Evolutionary conservation across 169 alveolate species (phyloP).

Genomic region (Plasmodium cynomolgi): DNA sequence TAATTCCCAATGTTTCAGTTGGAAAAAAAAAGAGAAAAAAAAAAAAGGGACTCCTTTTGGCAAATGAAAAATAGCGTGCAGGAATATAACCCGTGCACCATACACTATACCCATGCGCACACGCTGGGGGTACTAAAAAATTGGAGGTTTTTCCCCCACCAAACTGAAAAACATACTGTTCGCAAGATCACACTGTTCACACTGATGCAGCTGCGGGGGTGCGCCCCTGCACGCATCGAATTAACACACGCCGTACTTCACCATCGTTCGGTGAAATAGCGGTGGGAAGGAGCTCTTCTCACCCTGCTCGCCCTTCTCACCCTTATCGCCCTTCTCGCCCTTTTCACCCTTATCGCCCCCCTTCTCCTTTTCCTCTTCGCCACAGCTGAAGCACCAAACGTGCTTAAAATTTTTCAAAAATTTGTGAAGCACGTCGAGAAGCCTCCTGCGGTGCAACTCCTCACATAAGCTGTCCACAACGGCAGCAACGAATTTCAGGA

Average conservation of each 20-base stretch:
- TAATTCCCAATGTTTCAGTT: not conserved
- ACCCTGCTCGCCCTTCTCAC: not conserved
- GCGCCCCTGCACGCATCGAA: not conserved
- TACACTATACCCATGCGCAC: not conserved
- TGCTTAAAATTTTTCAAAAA: constrained; percentile 37
- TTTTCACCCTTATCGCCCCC: not conserved
- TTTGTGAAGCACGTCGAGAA: constrained; percentile 44
- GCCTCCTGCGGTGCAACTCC: constrained; percentile 32
- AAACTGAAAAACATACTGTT: not conserved
- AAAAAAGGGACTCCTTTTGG: not conserved
- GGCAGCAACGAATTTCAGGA: constrained; percentile 24
- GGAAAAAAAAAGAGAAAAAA: not conserved
- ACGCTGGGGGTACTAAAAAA: not conserved
- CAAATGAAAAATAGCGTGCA: not conserved
- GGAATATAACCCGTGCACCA: not conserved
- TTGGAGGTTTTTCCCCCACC: not conserved
- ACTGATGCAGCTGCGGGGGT: not conserved
- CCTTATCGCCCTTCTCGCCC: not conserved
- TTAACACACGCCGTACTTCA: constrained; percentile 18
- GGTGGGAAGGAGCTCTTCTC: constrained; percentile 3
- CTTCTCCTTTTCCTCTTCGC: not conserved
- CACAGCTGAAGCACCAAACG: constrained; percentile 32
- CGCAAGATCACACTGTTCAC: not conserved
- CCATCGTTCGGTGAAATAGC: constrained; percentile 7
- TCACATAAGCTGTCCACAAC: constrained; percentile 48